Evolutionary conservation across 2,329 filamentous ascomycete genomes (phyloP).

Genomic region (Penicillium frequentans): DNA sequence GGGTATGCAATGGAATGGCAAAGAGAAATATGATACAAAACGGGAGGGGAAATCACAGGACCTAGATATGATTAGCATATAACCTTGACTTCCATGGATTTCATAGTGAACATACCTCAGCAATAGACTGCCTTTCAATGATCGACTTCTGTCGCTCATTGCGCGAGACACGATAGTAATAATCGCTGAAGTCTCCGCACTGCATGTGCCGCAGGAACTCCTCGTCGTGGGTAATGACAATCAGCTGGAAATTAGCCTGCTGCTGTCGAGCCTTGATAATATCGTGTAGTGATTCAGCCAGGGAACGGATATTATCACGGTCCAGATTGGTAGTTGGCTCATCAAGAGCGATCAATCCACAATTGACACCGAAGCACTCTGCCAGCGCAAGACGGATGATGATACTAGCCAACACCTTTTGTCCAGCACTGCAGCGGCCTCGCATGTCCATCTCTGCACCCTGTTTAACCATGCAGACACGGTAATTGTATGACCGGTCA

Average conservation of each 20-base stretch:
- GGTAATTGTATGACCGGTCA: conserved; percentile 92
- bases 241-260: conserved; percentile 94
- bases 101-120: conserved; percentile 41
- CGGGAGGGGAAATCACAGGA: conserved; percentile 15
- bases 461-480: conserved; percentile 96
- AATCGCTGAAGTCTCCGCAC: conserved; percentile 87
- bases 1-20: neutral
- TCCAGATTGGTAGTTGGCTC: conserved; percentile 98
- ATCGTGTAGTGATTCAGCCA: conserved; percentile 79
- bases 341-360: conserved; percentile 92
- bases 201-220: conserved; percentile 93
- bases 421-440: conserved; percentile 91
- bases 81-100: neutral
- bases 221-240: conserved; percentile 98
- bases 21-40: neutral
- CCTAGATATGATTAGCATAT: conserved; percentile 14
- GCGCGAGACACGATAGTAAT: conserved; percentile 83
- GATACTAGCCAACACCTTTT: conserved; percentile 94
- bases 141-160: conserved; percentile 84
- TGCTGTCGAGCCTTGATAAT: conserved; percentile 82
- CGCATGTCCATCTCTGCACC: conserved; percentile 99
- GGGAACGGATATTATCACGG: conserved; percentile 85
- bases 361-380: conserved; percentile 94
- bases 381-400: conserved; percentile 95
- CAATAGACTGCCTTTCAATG: conserved; percentile 66